Conservation (phyloP, 2,329 filamentous ascomycete genomes). For the Neonectria sp. region DNA sequence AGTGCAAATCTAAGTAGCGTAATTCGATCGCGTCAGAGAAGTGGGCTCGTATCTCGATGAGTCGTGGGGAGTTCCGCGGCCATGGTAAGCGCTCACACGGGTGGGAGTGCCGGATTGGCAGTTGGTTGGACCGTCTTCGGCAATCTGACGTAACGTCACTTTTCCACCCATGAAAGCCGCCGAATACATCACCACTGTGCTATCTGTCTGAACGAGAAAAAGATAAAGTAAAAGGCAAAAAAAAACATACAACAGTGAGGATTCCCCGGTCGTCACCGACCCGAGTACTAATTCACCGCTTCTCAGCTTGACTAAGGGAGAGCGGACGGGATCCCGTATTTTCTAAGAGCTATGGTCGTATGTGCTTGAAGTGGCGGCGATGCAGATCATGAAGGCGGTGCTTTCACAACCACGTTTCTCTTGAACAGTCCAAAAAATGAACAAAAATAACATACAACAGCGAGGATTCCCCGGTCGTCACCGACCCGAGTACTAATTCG, state of each 20-base stretch:
- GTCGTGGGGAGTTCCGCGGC: neutral
- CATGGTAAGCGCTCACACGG: neutral
- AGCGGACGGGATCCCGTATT: neutral
- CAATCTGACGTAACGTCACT: no score
- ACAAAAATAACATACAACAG: no score
- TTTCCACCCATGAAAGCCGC: neutral
- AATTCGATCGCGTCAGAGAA: neutral
- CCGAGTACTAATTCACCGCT: neutral
- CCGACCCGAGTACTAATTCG: no score
- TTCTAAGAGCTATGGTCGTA: no score
- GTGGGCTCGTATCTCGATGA: neutral
- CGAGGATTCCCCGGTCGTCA: neutral
- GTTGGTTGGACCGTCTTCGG: neutral
- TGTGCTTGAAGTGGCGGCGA: no score
- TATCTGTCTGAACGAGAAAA: neutral
- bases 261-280: neutral
- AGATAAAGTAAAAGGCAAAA: neutral
- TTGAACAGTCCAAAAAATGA: no score
- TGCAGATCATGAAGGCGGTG: no score
- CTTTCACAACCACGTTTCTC: no score
- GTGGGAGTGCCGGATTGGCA: neutral
- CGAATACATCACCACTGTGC: neutral
- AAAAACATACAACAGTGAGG: neutral
- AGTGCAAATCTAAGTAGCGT: constrained; percentile 15
- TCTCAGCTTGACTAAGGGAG: neutral